phyloP scores from a whole-genome alignment of 768 basidiomycete species.

The Rhizopogon rudus region DNA sequence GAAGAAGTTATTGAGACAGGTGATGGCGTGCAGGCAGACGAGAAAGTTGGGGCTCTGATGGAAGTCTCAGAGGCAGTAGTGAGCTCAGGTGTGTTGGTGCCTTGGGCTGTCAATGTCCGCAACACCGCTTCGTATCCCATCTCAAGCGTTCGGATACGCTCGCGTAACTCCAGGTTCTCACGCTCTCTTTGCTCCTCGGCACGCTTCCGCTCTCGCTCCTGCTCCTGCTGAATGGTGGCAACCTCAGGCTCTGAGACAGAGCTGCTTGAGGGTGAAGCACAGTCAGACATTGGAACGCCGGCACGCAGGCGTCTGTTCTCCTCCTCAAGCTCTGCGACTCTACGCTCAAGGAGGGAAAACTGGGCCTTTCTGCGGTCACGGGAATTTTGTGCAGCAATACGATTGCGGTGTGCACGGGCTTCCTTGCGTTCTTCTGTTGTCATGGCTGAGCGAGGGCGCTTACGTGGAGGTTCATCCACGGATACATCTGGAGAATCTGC shows the following conservation, averaged over 20 bases:
- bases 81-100: slow-evolving; percentile 25
- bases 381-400: slow-evolving; percentile 91
- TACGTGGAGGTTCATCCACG: slow-evolving; percentile 54
- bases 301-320: slow-evolving; percentile 77
- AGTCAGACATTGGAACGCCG: slow-evolving; percentile 31
- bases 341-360: slow-evolving; percentile 58
- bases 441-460: slow-evolving; percentile 61
- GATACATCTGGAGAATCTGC: slow-evolving; percentile 6
- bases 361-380: slow-evolving; percentile 89
- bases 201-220: slow-evolving; percentile 27
- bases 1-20: slow-evolving; percentile 18
- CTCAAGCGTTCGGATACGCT: slow-evolving; percentile 75
- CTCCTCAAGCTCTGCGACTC: slow-evolving; percentile 72
- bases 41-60: slow-evolving; percentile 4
- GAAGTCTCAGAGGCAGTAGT: slow-evolving; percentile 10
- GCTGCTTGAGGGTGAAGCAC: slow-evolving; percentile 13
- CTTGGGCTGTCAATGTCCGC: slow-evolving; percentile 64
- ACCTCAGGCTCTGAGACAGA: slow-evolving; percentile 16
- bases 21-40: slow-evolving; percentile 19
- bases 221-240: slow-evolving; percentile 19
- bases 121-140: slow-evolving; percentile 78
- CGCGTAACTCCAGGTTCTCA: slow-evolving; percentile 72
- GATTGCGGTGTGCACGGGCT: slow-evolving; percentile 85
- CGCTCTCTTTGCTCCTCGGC: slow-evolving; percentile 43
- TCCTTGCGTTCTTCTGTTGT: slow-evolving; percentile 79